These are phyloP conservation scores for Thyridium curvatum DNA, from an alignment of 2,329 filamentous ascomycete species.

Conservation along the genomic window DNA sequence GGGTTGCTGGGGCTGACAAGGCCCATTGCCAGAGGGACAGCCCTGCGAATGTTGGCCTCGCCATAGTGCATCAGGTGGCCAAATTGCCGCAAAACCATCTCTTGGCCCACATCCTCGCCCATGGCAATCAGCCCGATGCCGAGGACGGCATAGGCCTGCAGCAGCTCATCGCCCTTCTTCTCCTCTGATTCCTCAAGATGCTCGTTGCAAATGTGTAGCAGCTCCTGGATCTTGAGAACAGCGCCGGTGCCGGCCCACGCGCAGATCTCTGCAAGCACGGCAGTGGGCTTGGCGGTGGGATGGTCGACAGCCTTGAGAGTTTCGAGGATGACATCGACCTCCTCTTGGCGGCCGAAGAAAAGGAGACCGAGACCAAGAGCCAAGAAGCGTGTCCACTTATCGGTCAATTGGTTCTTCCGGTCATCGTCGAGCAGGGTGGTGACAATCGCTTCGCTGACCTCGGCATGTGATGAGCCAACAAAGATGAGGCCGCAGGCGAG, in stretches of 20 bases:
- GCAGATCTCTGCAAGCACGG: conserved; percentile 90
- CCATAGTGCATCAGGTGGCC: conserved; percentile 99
- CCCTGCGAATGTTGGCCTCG: conserved; percentile 92
- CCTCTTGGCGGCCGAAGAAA: conserved; percentile 95
- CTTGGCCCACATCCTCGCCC: conserved; percentile 97
- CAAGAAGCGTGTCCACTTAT: conserved; percentile 98
- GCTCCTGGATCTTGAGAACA: conserved; percentile 93
- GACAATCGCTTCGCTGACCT: conserved; percentile 87
- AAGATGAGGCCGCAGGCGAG: conserved; percentile 85
- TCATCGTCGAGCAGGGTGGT: conserved; percentile 93
- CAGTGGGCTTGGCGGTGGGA: conserved; percentile 93
- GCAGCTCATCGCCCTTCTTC: conserved; percentile 90
- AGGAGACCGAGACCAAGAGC: conserved; percentile 87
- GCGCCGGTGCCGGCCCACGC: conserved; percentile 97
- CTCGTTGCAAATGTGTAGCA: conserved; percentile 97
- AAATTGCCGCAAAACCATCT: conserved; percentile 97
- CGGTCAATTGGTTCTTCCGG: conserved; percentile 80
- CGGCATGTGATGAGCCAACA: conserved; percentile 84
- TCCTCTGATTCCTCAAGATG: conserved; percentile 92
- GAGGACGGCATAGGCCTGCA: conserved; percentile 93
- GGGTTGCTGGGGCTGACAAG: conserved; percentile 96
- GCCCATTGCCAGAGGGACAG: conserved; percentile 93
- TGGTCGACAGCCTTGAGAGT: conserved; percentile 96
- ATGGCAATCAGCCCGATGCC: conserved; percentile 92
- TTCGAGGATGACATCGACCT: conserved; percentile 96